Percentiles rank a stretch among this genome's conserved stretches.
Conservation (phyloP, 305 asterid genomes). For the Withania somnifera region DNA sequence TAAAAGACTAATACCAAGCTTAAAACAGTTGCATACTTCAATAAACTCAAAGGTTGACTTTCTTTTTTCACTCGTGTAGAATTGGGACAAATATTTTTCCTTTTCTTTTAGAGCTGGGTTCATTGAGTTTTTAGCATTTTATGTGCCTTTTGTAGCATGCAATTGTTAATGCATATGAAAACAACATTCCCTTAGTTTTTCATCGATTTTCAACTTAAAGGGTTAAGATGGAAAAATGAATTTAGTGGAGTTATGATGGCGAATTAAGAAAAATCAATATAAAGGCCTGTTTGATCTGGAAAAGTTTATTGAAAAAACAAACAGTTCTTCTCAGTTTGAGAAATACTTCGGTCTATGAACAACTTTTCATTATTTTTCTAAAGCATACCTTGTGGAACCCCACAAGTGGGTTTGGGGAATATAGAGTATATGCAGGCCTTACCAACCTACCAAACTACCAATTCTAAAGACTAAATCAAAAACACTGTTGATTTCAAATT, state of each 20-base stretch:
- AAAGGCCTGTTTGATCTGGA: background rate
- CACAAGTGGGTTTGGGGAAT: no score
- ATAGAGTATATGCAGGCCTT: no score
- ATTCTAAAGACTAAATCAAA: background rate
- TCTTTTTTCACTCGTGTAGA: background rate
- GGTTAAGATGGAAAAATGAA: background rate
- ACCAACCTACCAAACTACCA: background rate
- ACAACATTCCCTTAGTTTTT: background rate
- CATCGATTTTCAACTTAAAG: background rate
- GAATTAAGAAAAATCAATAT: background rate
- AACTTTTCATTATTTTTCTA: background rate
- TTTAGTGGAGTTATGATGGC: background rate
- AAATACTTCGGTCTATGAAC: background rate
- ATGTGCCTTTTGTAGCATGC: background rate
- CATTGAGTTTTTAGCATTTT: background rate
- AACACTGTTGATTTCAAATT: background rate
- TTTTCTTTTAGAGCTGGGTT: background rate
- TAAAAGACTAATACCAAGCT: conserved; percentile 61
- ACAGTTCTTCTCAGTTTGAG: background rate
- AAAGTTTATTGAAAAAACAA: background rate
- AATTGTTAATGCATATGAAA: background rate
- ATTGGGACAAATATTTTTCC: background rate
- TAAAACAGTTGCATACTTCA: conserved; percentile 70
- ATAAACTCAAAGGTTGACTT: conserved; percentile 57
- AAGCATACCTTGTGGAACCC: no score